Base-by-base conservation (phyloP, 805 yeast species). In the Spathaspora gorwiae region DNA sequence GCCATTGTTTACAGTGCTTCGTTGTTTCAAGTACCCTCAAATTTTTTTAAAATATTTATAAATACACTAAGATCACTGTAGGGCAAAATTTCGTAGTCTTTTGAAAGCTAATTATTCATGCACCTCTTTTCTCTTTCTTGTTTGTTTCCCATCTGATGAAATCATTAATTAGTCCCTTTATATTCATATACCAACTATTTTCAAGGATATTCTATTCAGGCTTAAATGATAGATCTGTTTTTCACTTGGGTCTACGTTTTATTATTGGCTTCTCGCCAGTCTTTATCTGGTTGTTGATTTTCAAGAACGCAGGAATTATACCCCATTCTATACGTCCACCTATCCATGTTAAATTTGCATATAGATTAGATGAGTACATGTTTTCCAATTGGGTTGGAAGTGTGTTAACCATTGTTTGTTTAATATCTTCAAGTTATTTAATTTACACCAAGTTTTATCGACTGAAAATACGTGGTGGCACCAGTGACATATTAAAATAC, bases 281-380 rank as follows among this genome's bases (percentile, higher is more conserved):
- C 2, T 64, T 77, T 34, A 52, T 72, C 15, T 81, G 87, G 87
- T 61, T 82, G 36, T 45, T 61, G 35, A 72, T 79, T 19, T 82
- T 81, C 64, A 76, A 80, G 57, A 72, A 80, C 54, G 86, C 87
- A 1, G 80, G 80, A 1, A 35, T 66, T 2, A 79, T 83, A 26
- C 88, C 89, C 7, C 70, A 65, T 26, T 62, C 62, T 5, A 67
- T 73, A 51, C 66, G 88, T 46, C 89, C 88, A 0, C 48, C 50
- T 1, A 83, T 83, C 44, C 75, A 75, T 53, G 83, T 79, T 39
- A 66, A 72, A 43, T 54, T 76, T 27, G 70, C 77, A 8, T 70
- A 64, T 43, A 61, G 64, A 38, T 50, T 61, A 53, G 87, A 69
- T 61, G 50, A 53, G 27, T 60, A 59, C 40, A 53, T 73, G 43